phyloP scores from a whole-genome alignment of 176 grass and related monocot species.

The Bolboschoenus planiculmis region DNA sequence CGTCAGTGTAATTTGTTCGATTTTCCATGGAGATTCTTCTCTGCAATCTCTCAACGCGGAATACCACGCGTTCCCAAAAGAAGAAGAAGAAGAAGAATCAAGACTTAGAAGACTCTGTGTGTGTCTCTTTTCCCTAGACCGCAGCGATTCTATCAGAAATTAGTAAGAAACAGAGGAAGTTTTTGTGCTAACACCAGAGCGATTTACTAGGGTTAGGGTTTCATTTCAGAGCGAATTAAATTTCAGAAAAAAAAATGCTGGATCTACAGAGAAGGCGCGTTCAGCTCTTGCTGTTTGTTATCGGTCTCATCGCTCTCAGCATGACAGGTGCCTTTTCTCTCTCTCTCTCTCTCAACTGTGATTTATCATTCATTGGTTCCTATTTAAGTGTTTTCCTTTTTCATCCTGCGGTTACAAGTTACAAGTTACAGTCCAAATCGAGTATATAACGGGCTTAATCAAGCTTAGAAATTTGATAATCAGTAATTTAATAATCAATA shows the following conservation, averaged over 20 bases:
- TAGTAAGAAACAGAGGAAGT: background rate
- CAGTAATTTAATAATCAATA: background rate
- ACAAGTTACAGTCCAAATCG: background rate
- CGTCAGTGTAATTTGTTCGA: background rate
- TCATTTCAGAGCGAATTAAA: background rate
- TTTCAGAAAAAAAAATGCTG: conserved; percentile 41
- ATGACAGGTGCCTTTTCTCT: conserved; percentile 66
- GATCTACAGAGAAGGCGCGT: conserved; percentile 69
- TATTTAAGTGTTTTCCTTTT: too few species aligned
- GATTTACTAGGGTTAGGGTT: conserved; percentile 9
- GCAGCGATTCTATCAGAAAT: background rate
- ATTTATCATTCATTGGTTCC: background rate
- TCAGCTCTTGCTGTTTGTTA: conserved; percentile 60
- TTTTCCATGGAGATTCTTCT: background rate
- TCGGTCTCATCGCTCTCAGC: conserved; percentile 62
- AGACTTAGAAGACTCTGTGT: too few species aligned
- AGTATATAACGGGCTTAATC: background rate
- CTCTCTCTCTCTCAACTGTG: background rate
- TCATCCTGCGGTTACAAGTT: background rate
- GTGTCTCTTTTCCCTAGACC: background rate
- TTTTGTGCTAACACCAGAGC: background rate
- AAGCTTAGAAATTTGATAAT: background rate
- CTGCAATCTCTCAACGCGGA: background rate
- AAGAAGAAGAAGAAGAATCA: background rate
- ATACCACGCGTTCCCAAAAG: background rate